Evolutionary conservation across 2,329 filamentous ascomycete genomes (phyloP).

Genomic region (Fusarium musae): DNA sequence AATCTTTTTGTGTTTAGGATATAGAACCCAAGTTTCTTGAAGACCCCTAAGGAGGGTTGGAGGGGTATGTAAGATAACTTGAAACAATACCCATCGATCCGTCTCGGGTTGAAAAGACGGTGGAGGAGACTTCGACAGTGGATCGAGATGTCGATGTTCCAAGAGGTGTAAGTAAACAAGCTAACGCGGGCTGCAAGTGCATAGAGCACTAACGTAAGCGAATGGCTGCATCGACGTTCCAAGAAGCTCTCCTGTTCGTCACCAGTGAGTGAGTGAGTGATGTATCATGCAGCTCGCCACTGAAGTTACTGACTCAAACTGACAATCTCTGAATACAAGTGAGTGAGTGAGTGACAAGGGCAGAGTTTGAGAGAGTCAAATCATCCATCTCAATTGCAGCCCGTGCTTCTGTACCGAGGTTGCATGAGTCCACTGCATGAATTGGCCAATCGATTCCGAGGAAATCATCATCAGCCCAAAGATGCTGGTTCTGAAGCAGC

Average conservation of each 20-base stretch:
- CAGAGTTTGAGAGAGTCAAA: conserved; percentile 25
- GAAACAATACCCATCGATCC: conserved; percentile 6
- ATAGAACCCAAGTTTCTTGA: not conserved
- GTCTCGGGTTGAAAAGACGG: conserved; percentile 35
- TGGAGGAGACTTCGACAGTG: conserved; percentile 29
- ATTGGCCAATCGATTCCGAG: conserved; percentile 33
- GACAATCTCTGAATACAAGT: not conserved
- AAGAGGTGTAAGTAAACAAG: not conserved
- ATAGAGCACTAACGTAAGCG: not conserved
- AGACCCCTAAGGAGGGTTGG: conserved; percentile 4
- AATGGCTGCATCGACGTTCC: not conserved
- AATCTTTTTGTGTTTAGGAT: not conserved
- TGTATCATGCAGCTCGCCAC: not conserved
- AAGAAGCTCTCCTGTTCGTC: not conserved
- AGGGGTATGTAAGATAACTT: conserved; percentile 3
- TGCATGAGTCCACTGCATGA: conserved; percentile 19
- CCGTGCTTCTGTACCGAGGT: conserved; percentile 30
- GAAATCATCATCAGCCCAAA: conserved; percentile 31
- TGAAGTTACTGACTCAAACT: not conserved
- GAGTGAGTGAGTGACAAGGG: conserved; percentile 12
- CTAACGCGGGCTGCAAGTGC: not conserved
- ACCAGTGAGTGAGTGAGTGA: not conserved
- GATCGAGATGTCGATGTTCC: conserved; percentile 6
- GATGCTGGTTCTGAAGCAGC: conserved; percentile 3
- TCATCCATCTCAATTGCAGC: conserved; percentile 5